Evolutionary conservation across 495 filamentous ascomycete genomes (phyloP).

Genomic region (Ramalina intermedia): DNA sequence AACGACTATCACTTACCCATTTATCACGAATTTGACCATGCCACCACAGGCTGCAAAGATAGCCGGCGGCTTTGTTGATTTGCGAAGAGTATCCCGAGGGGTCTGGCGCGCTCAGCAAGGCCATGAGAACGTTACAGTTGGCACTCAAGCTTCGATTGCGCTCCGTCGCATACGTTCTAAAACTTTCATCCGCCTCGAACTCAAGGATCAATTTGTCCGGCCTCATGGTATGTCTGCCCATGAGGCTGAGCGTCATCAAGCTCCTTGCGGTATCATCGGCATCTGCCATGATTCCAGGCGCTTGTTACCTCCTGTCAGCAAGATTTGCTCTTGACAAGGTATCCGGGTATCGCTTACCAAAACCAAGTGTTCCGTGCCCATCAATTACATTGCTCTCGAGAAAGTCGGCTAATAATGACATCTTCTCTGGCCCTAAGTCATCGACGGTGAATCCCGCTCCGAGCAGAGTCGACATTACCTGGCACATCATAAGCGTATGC

Average conservation of each 20-base stretch:
- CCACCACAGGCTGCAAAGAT: slow-evolving; percentile 17
- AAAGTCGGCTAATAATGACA: no score
- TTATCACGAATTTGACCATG: slow-evolving; percentile 15
- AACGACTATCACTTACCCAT: slow-evolving; percentile 12
- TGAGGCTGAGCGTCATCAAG: slow-evolving; percentile 18
- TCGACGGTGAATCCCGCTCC: background rate
- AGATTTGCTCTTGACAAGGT: background rate
- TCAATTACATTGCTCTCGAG: background rate
- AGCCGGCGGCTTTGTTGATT: slow-evolving; percentile 14
- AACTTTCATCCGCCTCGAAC: slow-evolving; percentile 22
- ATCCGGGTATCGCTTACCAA: background rate
- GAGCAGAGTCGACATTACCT: background rate
- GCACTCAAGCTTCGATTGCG: slow-evolving; percentile 24
- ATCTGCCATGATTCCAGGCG: slow-evolving; percentile 22
- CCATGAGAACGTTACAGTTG: slow-evolving; percentile 28
- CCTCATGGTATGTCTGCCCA: slow-evolving; percentile 8
- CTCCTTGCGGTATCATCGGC: slow-evolving; percentile 34
- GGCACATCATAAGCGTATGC: background rate
- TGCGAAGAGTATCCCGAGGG: slow-evolving; percentile 7
- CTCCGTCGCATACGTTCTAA: slow-evolving; percentile 25
- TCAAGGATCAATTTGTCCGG: slow-evolving; percentile 17
- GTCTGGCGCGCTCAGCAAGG: slow-evolving; percentile 15
- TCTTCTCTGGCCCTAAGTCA: background rate
- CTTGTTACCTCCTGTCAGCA: background rate
- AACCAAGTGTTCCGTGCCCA: background rate